Percentiles rank a stretch among this genome's conserved stretches.
These are phyloP conservation scores for Bipolaris cookei DNA, from an alignment of 2,329 filamentous ascomycete genomes.

Conservation along the genomic window DNA sequence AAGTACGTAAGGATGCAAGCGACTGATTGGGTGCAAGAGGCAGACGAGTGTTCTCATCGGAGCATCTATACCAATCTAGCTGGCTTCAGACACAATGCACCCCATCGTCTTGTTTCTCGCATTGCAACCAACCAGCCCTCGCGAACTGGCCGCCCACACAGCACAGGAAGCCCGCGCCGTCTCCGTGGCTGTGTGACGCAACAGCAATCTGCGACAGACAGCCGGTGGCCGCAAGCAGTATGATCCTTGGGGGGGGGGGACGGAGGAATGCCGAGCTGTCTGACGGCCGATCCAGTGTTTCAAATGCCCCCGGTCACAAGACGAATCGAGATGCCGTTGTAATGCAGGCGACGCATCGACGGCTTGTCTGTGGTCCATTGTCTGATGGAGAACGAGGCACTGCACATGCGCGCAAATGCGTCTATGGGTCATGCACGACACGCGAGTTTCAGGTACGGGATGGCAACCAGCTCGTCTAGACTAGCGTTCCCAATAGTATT, in stretches of 20 bases:
- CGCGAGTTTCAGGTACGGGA: not conserved
- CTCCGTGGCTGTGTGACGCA: conserved; percentile 21
- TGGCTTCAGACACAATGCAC: conserved; percentile 13
- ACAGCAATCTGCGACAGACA: conserved; percentile 21
- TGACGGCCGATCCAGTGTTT: conserved; percentile 21
- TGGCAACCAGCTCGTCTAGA: not conserved
- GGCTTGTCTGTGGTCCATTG: not conserved
- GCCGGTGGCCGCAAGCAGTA: conserved; percentile 12
- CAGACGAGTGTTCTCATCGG: not conserved
- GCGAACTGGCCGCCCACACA: conserved; percentile 1
- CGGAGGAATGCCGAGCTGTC: conserved; percentile 11
- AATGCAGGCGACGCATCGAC: conserved; percentile 10
- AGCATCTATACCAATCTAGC: conserved; percentile 1
- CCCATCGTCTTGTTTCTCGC: conserved; percentile 1
- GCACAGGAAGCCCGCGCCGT: conserved; percentile 23
- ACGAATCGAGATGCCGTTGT: conserved; percentile 12
- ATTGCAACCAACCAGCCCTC: not conserved
- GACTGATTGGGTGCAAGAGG: not conserved
- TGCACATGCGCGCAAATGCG: conserved; percentile 1
- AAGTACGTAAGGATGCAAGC: not conserved
- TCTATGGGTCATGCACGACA: not conserved
- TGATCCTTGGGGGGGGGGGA: not conserved
- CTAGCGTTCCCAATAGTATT: not conserved
- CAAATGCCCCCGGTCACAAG: conserved; percentile 10
- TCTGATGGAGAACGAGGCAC: not conserved